Percentiles rank a stretch among this genome's conserved stretches.
Evolutionary conservation across 2,329 filamentous ascomycete species (phyloP).

Genomic region (Cercospora beticola): DNA sequence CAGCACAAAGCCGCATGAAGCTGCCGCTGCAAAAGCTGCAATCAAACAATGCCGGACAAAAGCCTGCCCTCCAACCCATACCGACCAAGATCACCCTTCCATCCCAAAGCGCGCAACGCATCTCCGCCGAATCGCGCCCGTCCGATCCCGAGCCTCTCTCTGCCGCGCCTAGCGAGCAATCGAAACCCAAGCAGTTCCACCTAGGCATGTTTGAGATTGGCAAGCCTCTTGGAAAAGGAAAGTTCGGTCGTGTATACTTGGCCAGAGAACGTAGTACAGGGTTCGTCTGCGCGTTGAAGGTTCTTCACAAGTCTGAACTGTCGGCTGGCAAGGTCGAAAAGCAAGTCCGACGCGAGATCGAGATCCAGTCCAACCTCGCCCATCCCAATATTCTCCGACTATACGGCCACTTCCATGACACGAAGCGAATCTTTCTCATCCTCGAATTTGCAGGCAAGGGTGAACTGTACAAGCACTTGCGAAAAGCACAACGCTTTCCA

Average conservation of each 20-base stretch:
- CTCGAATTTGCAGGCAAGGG: slow-evolving; percentile 83
- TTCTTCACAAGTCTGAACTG: slow-evolving; percentile 80
- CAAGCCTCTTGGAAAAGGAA: slow-evolving; percentile 80
- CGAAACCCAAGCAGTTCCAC: slow-evolving; percentile 64
- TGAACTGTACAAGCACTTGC: slow-evolving; percentile 83
- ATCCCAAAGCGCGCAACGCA: slow-evolving; percentile 60
- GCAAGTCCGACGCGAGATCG: slow-evolving; percentile 82
- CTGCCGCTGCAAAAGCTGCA: slow-evolving; percentile 77
- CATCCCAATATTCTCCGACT: slow-evolving; percentile 83
- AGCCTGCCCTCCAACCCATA: slow-evolving; percentile 40
- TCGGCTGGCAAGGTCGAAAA: slow-evolving; percentile 80
- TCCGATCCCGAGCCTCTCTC: slow-evolving; percentile 28
- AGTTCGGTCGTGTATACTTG: slow-evolving; percentile 83
- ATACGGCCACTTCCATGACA: slow-evolving; percentile 86
- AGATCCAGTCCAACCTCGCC: slow-evolving; percentile 83
- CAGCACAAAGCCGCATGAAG: slow-evolving; percentile 65
- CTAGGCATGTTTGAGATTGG: slow-evolving; percentile 94
- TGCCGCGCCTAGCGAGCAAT: slow-evolving; percentile 30
- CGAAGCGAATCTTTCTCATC: slow-evolving; percentile 82
- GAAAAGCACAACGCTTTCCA: slow-evolving; percentile 74
- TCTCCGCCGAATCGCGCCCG: slow-evolving; percentile 35
- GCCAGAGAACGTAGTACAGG: slow-evolving; percentile 75
- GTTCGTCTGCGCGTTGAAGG: slow-evolving; percentile 84
- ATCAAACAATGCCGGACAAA: slow-evolving; percentile 61
- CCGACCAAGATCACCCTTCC: slow-evolving; percentile 66